These are phyloP conservation scores for Asterophora lycoperdoides DNA, from an alignment of 768 basidiomycete genomes.

Conservation along the genomic window DNA sequence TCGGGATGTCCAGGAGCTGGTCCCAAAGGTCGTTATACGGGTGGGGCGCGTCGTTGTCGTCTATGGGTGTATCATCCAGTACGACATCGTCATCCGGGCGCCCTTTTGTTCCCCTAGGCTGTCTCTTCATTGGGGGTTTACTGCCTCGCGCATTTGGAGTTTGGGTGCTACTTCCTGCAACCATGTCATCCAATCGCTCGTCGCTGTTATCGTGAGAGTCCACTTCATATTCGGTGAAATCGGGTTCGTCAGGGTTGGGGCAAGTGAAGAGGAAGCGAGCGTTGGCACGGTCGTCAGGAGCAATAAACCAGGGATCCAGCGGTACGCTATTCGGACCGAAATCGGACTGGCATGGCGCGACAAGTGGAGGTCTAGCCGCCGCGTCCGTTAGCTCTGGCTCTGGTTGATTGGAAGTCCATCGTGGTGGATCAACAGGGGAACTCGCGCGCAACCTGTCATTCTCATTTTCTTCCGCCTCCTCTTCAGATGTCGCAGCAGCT, in stretches of 20 bases:
- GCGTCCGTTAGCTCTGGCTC: neutral
- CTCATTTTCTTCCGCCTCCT: conserved; percentile 2
- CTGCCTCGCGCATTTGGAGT: too few species aligned
- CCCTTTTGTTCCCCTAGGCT: too few species aligned
- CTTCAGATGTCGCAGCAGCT: conserved; percentile 1
- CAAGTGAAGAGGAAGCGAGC: conserved; percentile 19
- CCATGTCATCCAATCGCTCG: neutral
- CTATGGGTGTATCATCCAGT: neutral
- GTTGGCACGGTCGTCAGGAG: neutral
- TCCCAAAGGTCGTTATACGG: conserved; percentile 10
- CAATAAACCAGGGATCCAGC: conserved; percentile 6
- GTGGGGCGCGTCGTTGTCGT: neutral
- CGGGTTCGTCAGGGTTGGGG: conserved; percentile 14
- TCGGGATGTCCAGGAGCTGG: conserved; percentile 1
- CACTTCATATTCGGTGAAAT: neutral
- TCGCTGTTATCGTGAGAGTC: neutral
- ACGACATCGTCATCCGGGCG: neutral
- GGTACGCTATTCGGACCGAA: neutral
- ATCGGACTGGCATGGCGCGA: neutral
- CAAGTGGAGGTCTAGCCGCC: neutral
- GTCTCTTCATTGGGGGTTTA: too few species aligned
- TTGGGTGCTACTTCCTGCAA: neutral
- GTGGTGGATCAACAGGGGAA: neutral
- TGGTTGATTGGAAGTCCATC: neutral
- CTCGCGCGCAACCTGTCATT: neutral